Conservation (phyloP, 352 stramenopile species). For the Globisporangium orthogonon region DNA sequence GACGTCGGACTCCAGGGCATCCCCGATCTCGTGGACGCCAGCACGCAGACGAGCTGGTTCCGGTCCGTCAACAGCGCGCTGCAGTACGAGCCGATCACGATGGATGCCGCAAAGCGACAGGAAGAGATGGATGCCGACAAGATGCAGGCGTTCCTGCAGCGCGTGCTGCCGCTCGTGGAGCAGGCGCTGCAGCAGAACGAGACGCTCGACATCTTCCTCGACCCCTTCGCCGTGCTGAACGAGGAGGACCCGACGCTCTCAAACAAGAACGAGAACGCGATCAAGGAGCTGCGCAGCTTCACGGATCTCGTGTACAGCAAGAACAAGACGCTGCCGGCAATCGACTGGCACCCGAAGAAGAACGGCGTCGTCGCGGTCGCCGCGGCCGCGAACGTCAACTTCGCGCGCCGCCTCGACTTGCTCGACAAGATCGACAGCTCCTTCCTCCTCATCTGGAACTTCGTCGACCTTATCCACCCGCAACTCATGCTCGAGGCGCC, state of each 20-base stretch:
- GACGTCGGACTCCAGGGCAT: conserved; percentile 74
- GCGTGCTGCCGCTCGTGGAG: conserved; percentile 62
- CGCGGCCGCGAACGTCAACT: conserved; percentile 80
- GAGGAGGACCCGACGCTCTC: conserved; percentile 54
- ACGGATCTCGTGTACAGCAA: conserved; percentile 93
- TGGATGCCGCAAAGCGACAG: conserved; percentile 27
- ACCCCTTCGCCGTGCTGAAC: conserved; percentile 64
- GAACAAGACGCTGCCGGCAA: conserved; percentile 82
- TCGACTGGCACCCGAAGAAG: conserved; percentile 90
- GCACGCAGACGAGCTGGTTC: conserved; percentile 81
- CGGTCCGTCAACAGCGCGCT: conserved; percentile 76
- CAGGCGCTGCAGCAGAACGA: conserved; percentile 81
- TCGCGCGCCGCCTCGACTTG: conserved; percentile 76
- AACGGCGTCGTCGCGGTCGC: conserved; percentile 87
- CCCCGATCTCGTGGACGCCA: conserved; percentile 53
- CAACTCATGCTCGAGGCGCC: conserved; percentile 90
- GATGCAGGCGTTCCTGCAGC: conserved; percentile 61
- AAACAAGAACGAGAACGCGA: conserved; percentile 84
- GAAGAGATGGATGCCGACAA: conserved; percentile 63
- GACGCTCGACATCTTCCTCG: conserved; percentile 80
- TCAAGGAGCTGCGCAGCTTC: conserved; percentile 91
- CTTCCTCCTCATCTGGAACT: conserved; percentile 93
- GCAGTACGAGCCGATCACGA: conserved; percentile 71
- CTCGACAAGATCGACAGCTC: conserved; percentile 76
- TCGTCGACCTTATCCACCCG: conserved; percentile 91